phyloP scores from a whole-genome alignment of 1,139 yeast species.

The Scheffersomyces cryptocercus region DNA sequence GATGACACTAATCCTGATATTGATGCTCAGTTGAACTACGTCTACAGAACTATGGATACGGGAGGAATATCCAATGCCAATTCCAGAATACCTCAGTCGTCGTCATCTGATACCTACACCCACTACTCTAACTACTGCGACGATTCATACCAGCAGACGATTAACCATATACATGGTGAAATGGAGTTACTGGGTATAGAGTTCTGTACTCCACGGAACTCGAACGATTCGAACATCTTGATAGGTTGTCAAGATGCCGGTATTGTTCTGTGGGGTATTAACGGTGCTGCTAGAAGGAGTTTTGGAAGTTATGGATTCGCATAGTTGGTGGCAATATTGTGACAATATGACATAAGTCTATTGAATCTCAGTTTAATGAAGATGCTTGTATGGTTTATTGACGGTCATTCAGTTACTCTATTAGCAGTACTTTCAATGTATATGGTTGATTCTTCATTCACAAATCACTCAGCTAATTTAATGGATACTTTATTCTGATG shows the following conservation, averaged over 20 bases:
- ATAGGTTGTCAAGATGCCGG: slow-evolving; percentile 50
- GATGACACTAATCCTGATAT: slow-evolving; percentile 6
- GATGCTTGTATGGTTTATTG: too few species aligned
- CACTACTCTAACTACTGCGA: slow-evolving; percentile 11
- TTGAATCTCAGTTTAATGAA: too few species aligned
- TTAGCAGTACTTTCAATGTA: too few species aligned
- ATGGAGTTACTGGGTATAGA: slow-evolving; percentile 48
- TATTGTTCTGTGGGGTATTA: slow-evolving; percentile 44
- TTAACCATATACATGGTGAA: slow-evolving; percentile 47
- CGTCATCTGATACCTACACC: slow-evolving; percentile 14
- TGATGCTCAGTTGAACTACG: slow-evolving; percentile 14
- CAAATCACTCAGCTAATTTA: too few species aligned
- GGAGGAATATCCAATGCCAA: neutral
- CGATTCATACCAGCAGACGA: slow-evolving; percentile 18
- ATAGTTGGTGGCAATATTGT: slow-evolving; percentile 8
- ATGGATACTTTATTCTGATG: too few species aligned
- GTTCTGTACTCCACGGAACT: slow-evolving; percentile 20
- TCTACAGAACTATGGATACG: slow-evolving; percentile 16
- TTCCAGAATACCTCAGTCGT: slow-evolving; percentile 2
- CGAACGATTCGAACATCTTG: slow-evolving; percentile 30
- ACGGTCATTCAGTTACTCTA: too few species aligned
- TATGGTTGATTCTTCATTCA: too few species aligned
- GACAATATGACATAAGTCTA: slow-evolving; percentile 1
- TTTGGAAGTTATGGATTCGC: slow-evolving; percentile 37
- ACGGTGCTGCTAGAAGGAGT: slow-evolving; percentile 41